phyloP scores from a whole-genome alignment of 108 stramenopile species.

The Skeletonema grethae region DNA sequence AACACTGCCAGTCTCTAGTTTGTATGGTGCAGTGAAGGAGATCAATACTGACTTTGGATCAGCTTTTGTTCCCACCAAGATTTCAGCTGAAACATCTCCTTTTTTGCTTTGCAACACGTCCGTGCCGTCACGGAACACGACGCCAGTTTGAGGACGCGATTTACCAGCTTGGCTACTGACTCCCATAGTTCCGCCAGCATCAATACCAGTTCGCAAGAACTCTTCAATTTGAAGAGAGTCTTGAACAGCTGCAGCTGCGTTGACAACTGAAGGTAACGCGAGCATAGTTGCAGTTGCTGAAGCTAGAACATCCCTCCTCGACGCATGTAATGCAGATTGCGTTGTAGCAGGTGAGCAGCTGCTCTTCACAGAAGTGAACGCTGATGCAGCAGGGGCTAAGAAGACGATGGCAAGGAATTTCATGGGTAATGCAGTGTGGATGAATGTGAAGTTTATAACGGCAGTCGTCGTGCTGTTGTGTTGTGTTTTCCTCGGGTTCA shows the following conservation, averaged over 20 bases:
- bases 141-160: conserved; percentile 72
- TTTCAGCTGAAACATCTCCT: conserved; percentile 76
- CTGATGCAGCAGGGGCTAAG: background rate
- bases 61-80: conserved; percentile 58
- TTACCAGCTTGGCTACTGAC: conserved; percentile 83
- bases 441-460: too few species aligned
- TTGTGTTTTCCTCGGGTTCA: too few species aligned
- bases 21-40: conserved; percentile 66
- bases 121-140: conserved; percentile 76
- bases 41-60: conserved; percentile 57
- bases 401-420: background rate
- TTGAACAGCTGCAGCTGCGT: conserved; percentile 58
- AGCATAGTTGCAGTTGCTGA: background rate
- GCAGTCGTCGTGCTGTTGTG: too few species aligned
- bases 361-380: background rate
- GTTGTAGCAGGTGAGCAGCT: background rate
- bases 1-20: conserved; percentile 62
- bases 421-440: background rate
- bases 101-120: conserved; percentile 61
- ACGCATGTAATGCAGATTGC: background rate
- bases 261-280: conserved; percentile 10
- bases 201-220: conserved; percentile 70
- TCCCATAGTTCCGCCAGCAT: conserved; percentile 70
- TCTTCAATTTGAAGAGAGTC: conserved; percentile 60
- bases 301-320: background rate